Base-by-base conservation (phyloP, 495 filamentous ascomycete genomes). In the Penicillium argentinense region DNA sequence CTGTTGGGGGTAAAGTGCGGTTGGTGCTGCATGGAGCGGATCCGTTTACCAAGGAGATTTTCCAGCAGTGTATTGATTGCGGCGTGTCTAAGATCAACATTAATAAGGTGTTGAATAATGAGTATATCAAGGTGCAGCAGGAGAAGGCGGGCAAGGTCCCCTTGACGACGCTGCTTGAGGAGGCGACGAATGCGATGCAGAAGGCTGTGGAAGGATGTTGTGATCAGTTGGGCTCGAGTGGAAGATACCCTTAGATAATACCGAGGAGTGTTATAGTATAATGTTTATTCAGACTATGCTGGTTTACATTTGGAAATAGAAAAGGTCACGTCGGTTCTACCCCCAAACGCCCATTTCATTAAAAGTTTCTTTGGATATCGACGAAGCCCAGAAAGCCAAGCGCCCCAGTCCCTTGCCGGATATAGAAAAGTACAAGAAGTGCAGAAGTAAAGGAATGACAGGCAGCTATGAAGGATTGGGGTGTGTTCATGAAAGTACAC, bases 31-130 rank as follows among this genome's bases (percentile, higher is more conserved):
- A 93, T 62, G 88, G 88, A 9, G 84, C 87, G 19, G 86, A 90
- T 60, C 82, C 83, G 0, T 91, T 89, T 57, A 81, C 79, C 13
- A 68, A 82, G 67, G 78, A 78, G 47, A 86, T 86, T 26, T 87
- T 88, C 47, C 57, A 70, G 38, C 73, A 77, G 58, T 88, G 84
- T 57, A 87, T 93, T 59, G 75, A 72, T 27, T 77, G 72, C 41
- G 87, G 88, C 2, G 83, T 91, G 42, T 78, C 78, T 29, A 89
- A 91, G 72, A 72, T 88, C 49, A 93, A 93, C 69, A 85, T 91
- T 47, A 91, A 93, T 63, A 86, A 89, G 68, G 81, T 86, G 34
- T 76, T 93, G 74, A 89, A 90, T 63, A 78, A 80, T 56, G 77
- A 79, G 61, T 91, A 85, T 60, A 74, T 79, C 30, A 64, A 73